A percentile compares a stretch with the other conserved stretches of the same genome.
Conservation (phyloP, 805 yeast species). For the Candida vartiovaarae region DNA sequence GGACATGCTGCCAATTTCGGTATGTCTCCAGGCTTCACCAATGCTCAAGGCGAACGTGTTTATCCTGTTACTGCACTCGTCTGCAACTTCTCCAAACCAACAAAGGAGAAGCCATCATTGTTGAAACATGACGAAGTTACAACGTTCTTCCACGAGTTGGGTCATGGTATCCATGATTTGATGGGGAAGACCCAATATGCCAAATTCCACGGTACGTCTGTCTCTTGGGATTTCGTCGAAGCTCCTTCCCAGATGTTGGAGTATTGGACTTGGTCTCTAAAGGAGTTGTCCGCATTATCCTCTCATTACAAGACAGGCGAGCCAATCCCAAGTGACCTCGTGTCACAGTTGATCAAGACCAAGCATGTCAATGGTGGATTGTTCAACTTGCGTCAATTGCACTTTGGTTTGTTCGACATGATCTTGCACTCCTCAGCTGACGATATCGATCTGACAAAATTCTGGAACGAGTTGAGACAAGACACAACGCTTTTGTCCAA, state of each 20-base stretch:
- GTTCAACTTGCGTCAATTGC: slow-evolving; percentile 66
- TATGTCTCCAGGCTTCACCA: slow-evolving; percentile 50
- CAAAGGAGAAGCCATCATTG: slow-evolving; percentile 61
- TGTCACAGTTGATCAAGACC: slow-evolving; percentile 51
- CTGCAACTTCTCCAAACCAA: slow-evolving; percentile 78
- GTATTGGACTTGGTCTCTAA: slow-evolving; percentile 77
- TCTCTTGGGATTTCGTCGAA: slow-evolving; percentile 84
- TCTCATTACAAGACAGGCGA: slow-evolving; percentile 57
- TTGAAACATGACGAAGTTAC: slow-evolving; percentile 73
- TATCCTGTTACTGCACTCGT: slow-evolving; percentile 74
- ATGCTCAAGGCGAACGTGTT: slow-evolving; percentile 40
- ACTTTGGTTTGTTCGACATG: slow-evolving; percentile 75
- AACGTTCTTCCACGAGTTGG: slow-evolving; percentile 84
- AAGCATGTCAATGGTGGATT: slow-evolving; percentile 76
- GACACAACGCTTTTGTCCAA: slow-evolving; percentile 52
- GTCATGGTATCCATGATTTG: slow-evolving; percentile 81
- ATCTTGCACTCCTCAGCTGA: slow-evolving; percentile 48
- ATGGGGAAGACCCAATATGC: slow-evolving; percentile 59
- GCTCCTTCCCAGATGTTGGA: slow-evolving; percentile 89
- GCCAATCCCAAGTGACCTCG: slow-evolving; percentile 47
- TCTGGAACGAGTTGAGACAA: slow-evolving; percentile 64
- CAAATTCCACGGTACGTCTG: slow-evolving; percentile 65
- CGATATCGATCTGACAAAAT: slow-evolving; percentile 38
- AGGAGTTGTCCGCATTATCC: slow-evolving; percentile 51
- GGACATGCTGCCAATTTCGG: slow-evolving; percentile 87